Evolutionary conservation across 2,329 filamentous ascomycete genomes (phyloP).

Genomic region (Fonsecaea pugnacius): DNA sequence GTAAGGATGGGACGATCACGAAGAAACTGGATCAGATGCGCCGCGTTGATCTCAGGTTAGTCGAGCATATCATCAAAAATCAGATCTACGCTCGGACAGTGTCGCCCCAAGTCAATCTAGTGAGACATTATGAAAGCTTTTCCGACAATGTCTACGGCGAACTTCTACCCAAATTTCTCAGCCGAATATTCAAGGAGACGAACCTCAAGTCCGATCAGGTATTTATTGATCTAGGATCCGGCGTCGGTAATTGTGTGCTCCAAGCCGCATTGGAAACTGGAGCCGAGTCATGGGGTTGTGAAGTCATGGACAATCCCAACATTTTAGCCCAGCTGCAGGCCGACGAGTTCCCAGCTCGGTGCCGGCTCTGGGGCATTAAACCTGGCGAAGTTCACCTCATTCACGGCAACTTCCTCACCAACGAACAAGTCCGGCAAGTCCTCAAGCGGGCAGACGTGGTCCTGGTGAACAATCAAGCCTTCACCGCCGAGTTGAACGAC

Average conservation of each 20-base stretch:
- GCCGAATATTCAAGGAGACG: slow-evolving; percentile 77
- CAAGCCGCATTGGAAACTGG: slow-evolving; percentile 93
- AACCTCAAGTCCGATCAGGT: slow-evolving; percentile 79
- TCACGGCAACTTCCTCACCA: slow-evolving; percentile 80
- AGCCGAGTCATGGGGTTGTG: slow-evolving; percentile 93
- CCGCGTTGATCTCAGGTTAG: slow-evolving; percentile 70
- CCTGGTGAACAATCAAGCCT: slow-evolving; percentile 97
- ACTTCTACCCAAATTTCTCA: slow-evolving; percentile 80
- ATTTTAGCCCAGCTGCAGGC: slow-evolving; percentile 79
- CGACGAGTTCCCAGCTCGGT: slow-evolving; percentile 81
- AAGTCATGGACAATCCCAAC: slow-evolving; percentile 92
- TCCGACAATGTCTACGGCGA: slow-evolving; percentile 96
- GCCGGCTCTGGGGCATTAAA: slow-evolving; percentile 83
- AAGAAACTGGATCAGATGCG: slow-evolving; percentile 72
- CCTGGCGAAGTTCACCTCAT: slow-evolving; percentile 80
- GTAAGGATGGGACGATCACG: slow-evolving; percentile 72
- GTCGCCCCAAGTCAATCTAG: slow-evolving; percentile 80
- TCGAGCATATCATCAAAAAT: slow-evolving; percentile 74
- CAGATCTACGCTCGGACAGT: slow-evolving; percentile 94
- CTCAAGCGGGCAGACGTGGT: slow-evolving; percentile 90
- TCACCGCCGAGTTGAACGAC: slow-evolving; percentile 84
- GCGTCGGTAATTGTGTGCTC: slow-evolving; percentile 92
- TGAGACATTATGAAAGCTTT: slow-evolving; percentile 85
- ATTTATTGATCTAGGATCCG: slow-evolving; percentile 93
- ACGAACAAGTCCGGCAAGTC: slow-evolving; percentile 69